Evolutionary conservation across 1,284 basidiomycete species (phyloP).

Genomic region (Phylloboletellus chloephorus): DNA sequence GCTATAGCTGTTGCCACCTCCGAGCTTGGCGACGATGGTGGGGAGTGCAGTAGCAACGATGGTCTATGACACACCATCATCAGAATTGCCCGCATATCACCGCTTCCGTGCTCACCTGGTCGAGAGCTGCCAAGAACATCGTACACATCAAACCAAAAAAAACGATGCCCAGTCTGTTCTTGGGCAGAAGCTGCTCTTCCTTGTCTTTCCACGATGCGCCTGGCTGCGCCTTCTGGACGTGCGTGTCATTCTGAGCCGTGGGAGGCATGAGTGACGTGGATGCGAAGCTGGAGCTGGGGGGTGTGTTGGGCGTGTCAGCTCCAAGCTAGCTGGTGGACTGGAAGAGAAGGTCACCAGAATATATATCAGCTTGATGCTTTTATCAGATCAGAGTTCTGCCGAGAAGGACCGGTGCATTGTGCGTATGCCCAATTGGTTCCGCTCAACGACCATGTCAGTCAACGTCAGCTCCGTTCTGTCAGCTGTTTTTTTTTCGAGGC

Average conservation of each 20-base stretch:
- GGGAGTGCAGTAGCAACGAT: slow-evolving; percentile 79
- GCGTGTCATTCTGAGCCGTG: slow-evolving; percentile 14
- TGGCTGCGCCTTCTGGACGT: slow-evolving; percentile 29
- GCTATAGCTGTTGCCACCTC: slow-evolving; percentile 63
- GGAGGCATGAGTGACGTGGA: slow-evolving; percentile 5
- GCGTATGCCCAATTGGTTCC: no score
- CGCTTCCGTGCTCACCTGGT: slow-evolving; percentile 40
- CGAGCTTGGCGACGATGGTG: slow-evolving; percentile 66
- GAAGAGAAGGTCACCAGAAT: no score
- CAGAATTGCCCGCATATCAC: background rate
- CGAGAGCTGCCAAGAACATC: slow-evolving; percentile 55
- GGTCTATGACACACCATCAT: slow-evolving; percentile 40
- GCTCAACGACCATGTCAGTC: no score
- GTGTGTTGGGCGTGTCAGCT: background rate
- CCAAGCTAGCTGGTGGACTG: background rate
- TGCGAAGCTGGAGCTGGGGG: background rate
- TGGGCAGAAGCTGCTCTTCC: slow-evolving; percentile 52
- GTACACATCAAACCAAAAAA: slow-evolving; percentile 50
- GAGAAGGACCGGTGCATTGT: no score
- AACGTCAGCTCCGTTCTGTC: no score
- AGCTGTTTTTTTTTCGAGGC: no score
- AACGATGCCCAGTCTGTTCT: slow-evolving; percentile 51
- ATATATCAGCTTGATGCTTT: no score
- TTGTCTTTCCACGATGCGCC: slow-evolving; percentile 50
- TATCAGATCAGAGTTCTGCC: no score